Evolutionary conservation across 1,284 basidiomycete genomes (phyloP), one percentile per base, ranked within the genome.

Genomic region (Ceraceosorus guamensis): DNA sequence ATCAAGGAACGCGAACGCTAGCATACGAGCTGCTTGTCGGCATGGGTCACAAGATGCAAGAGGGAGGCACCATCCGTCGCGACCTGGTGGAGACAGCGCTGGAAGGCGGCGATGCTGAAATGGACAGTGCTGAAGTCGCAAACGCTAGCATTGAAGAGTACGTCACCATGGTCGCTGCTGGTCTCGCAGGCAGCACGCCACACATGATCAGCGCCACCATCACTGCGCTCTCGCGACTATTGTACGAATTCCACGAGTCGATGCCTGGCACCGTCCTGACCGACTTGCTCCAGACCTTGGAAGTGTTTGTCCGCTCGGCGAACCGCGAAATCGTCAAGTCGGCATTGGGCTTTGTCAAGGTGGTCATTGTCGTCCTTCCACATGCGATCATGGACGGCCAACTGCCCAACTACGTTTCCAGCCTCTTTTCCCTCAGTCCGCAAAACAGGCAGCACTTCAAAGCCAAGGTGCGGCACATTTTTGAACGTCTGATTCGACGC

Each of bases 381-480:
- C 70, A 80, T 0, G 82, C 86, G 4, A 77, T 89, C 48, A 80
- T 97, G 48, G 83, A 83, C 31, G 85, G 86, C 0, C 86, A 92
- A 70, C 81, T 98, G 11, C 80, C 82, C 32, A 80, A 81, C 16
- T 81, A 97, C 11, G 88, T 98, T 0, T 88, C 90, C 0, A 87
- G 87, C 0, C 81, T 99, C 14, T 81, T 98, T 30, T 82, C 82
- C 55, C 95, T 93, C 91, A 89, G 89, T 5, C 89, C 93, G 71
- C 91, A 96, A 76, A 92, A 98, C 80, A 93, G 93, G 77, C 96
- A 98, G 75, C 93, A 97, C 77, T 98, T 99, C 84, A 98, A 98
- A 78, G 82, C 83, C 55, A 97, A 96, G 79, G 89, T 96, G 11
- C 84, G 91, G 47, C 92, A 97, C 78, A 91, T 98, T 59, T 91